phyloP scores from a whole-genome alignment of 495 filamentous ascomycete genomes.

The Xylaria curta region DNA sequence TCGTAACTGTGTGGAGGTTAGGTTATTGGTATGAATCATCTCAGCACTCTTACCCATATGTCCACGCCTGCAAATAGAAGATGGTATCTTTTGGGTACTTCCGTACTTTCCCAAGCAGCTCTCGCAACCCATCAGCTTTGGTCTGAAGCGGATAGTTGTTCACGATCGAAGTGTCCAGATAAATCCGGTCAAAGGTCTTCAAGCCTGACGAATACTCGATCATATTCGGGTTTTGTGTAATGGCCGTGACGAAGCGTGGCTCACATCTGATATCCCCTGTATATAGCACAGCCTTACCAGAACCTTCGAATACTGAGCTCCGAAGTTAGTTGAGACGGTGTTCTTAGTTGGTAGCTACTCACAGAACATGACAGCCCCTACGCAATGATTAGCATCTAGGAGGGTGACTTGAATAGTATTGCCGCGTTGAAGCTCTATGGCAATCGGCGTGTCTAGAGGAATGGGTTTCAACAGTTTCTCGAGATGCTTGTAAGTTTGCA shows the following conservation, averaged over 20 bases:
- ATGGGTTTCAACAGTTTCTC: constrained; percentile 79
- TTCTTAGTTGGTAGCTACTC: constrained; percentile 13
- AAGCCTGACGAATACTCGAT: constrained; percentile 74
- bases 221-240: constrained; percentile 73
- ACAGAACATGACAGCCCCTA: constrained; percentile 90
- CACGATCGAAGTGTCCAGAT: constrained; percentile 86
- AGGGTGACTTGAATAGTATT: constrained; percentile 78
- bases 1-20: constrained; percentile 60
- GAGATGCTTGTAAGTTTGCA: constrained; percentile 76
- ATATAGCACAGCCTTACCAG: constrained; percentile 80
- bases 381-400: constrained; percentile 91
- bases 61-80: constrained; percentile 91
- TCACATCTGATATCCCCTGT: constrained; percentile 90
- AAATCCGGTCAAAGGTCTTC: constrained; percentile 76
- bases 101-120: constrained; percentile 72
- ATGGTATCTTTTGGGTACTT: constrained; percentile 75
- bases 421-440: constrained; percentile 73
- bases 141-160: constrained; percentile 53
- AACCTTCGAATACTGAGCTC: constrained; percentile 72
- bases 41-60: constrained; percentile 71
- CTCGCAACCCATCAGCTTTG: constrained; percentile 75
- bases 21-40: background rate
- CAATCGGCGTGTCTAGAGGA: constrained; percentile 80
- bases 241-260: constrained; percentile 59
- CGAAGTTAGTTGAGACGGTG: background rate